Evolutionary conservation across 1,284 basidiomycete genomes (phyloP).

Genomic region (Tetrapyrgos nigripes): DNA sequence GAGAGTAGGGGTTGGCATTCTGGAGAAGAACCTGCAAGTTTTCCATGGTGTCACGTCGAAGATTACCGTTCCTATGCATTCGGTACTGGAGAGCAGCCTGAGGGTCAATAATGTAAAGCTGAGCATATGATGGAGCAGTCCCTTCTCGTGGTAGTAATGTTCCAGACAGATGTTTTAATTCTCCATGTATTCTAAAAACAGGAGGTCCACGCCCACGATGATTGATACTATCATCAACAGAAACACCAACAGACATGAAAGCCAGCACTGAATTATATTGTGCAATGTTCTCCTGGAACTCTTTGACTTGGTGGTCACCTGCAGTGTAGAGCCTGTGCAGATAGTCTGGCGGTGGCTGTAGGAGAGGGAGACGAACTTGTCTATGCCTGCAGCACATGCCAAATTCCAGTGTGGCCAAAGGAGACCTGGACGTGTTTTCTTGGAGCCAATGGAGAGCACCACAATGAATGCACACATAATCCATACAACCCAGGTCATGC

Average conservation of each 20-base stretch:
- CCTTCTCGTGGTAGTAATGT: slow-evolving; percentile 28
- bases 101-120: slow-evolving; percentile 43
- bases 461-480: slow-evolving; percentile 5
- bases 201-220: slow-evolving; percentile 29
- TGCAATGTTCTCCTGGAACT: slow-evolving; percentile 33
- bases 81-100: slow-evolving; percentile 21
- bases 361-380: background rate
- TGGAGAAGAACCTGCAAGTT: slow-evolving; percentile 33
- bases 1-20: slow-evolving; percentile 35
- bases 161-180: slow-evolving; percentile 37
- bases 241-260: slow-evolving; percentile 45
- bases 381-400: too few relatives aligned
- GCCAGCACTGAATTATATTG: slow-evolving; percentile 44
- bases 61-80: slow-evolving; percentile 17
- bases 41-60: slow-evolving; percentile 28
- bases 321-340: background rate
- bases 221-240: slow-evolving; percentile 34
- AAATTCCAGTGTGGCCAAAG: background rate
- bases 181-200: slow-evolving; percentile 37
- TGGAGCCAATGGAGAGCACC: slow-evolving; percentile 4
- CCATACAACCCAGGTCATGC: slow-evolving; percentile 19
- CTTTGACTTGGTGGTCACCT: background rate
- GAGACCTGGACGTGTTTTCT: slow-evolving; percentile 3
- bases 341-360: background rate
- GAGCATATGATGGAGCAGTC: slow-evolving; percentile 32